These are phyloP conservation scores for Aspergillus tamarii DNA, from an alignment of 2,329 filamentous ascomycete genomes.

Conservation along the genomic window DNA sequence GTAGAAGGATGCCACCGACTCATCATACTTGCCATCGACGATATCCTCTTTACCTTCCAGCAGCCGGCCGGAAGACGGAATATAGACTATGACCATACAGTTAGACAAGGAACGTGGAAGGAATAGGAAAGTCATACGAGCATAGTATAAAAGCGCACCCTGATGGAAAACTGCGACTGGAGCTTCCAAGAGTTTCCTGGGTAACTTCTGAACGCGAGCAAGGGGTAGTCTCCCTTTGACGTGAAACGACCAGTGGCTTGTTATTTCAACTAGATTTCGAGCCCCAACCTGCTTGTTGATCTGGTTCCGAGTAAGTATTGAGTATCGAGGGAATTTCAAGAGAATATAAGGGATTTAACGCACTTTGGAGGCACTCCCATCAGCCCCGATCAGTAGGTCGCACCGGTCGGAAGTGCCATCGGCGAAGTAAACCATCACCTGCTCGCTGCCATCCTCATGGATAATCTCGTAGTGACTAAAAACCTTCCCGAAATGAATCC, in stretches of 20 bases:
- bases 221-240: not conserved
- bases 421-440: not conserved
- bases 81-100: too few species aligned
- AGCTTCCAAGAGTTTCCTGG: too few species aligned
- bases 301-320: not conserved
- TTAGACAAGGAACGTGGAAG: too few species aligned
- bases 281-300: not conserved
- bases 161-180: too few species aligned
- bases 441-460: not conserved
- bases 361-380: not conserved
- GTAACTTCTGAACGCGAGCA: not conserved
- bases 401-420: not conserved
- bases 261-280: not conserved
- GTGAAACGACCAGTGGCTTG: not conserved
- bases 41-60: too few species aligned
- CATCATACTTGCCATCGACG: too few species aligned
- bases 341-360: not conserved
- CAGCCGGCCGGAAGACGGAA: too few species aligned
- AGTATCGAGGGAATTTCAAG: accelerated
- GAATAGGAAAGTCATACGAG: too few species aligned
- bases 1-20: too few species aligned
- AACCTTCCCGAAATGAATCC: not conserved
- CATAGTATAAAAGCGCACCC: too few species aligned
- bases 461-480: not conserved
- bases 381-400: not conserved